Evolutionary conservation across 352 stramenopile species (phyloP), one percentile per base, ranked within the genome.

Genomic region (Globisporangium radiosum): DNA sequence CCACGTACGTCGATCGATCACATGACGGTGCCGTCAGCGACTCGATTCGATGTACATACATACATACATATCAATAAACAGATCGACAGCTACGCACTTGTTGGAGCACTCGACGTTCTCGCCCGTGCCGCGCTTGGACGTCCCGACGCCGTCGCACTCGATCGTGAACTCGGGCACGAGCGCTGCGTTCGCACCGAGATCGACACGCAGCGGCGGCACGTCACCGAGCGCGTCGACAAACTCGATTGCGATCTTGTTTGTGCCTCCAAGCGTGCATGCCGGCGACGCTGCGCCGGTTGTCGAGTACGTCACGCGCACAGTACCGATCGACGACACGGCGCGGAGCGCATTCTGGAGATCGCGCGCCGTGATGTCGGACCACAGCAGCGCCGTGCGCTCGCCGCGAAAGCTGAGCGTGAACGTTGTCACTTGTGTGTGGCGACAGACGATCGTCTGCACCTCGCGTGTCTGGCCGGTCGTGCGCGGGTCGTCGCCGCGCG

Each of bases 321-420:
- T 11, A 0, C 64, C 60, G 42, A 87, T 76, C 2, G 77, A 69
- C 8, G 54, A 47, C 19, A 93, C 64, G 2, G 54, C 65, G 11
- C 66, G 47, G 5, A 92, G 69, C 6, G 78, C 75, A 1, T 57
- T 60, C 53, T 86, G 65, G 33, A 92, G 51, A 4, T 72, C 54
- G 3, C 64, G 36, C 10, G 59, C 64, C 15, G 70, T 36, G 45
- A 78, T 71, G n/a, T 63, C 62, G n/a, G 75, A 86, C 15, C 70
- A 39, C 10, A 92, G 52, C 25, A 74, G 44, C 19, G 25, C 25
- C 25, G 25, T 33, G 25, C 25, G 25, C 25, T 33, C 54, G 5
- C 83, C 81, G 17, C 83, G 81, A 44, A 93, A 93, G 44, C 60
- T 71, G n/a, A 93, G 65, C 39, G 61, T 72, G 70, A 93, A 90